Conservation (phyloP, 1,139 yeast genomes). For the Blastobotrys persicus region DNA sequence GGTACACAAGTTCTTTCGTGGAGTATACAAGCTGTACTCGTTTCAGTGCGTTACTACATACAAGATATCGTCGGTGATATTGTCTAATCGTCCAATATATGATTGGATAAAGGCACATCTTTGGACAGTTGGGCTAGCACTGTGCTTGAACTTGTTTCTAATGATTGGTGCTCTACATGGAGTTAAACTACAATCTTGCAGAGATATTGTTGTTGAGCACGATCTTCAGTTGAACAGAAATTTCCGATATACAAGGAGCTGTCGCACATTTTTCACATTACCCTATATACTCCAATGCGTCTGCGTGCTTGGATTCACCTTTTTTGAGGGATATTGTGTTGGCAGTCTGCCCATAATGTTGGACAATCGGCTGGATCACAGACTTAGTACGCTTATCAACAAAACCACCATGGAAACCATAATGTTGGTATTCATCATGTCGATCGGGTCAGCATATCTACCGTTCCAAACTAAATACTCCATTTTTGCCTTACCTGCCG, state of each 20-base stretch:
- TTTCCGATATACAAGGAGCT: not conserved
- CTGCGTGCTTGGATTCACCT: not conserved
- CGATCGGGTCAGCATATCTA: not conserved
- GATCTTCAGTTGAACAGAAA: not conserved
- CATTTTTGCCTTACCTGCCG: not conserved
- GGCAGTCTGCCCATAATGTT: not conserved
- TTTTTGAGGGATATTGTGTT: not conserved
- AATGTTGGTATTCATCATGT: not conserved
- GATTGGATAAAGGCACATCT: not conserved
- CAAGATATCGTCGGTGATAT: not conserved
- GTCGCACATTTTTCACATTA: not conserved
- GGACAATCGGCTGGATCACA: not conserved
- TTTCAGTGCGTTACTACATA: not conserved
- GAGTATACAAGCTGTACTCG: constrained; percentile 1
- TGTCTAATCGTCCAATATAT: not conserved
- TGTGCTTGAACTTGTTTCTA: not conserved
- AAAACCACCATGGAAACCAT: constrained; percentile 1
- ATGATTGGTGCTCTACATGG: not conserved
- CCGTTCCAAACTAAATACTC: constrained; percentile 1
- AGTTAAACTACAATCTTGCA: not conserved
- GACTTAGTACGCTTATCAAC: not conserved
- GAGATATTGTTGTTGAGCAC: not conserved
- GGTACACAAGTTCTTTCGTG: not conserved
- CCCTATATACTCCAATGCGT: not conserved
- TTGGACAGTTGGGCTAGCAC: not conserved